Evolutionary conservation across 208 protist genomes (phyloP), one percentile per base, ranked within the genome.

Genomic region (Wallacemonas sp.): DNA sequence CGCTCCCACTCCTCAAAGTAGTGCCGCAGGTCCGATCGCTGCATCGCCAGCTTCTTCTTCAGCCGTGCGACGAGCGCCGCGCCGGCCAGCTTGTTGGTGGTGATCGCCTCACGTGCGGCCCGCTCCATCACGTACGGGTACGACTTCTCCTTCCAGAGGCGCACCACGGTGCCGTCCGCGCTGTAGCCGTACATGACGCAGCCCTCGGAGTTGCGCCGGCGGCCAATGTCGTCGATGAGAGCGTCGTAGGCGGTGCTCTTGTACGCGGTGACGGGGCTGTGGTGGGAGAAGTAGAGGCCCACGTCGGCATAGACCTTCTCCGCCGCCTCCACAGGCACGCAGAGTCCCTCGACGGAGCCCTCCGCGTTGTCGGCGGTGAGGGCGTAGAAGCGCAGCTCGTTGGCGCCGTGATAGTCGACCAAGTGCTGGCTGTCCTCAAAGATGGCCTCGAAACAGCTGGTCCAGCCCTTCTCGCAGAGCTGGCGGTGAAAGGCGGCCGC

Each of bases 151-250:
- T 80, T 81, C 81, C 81, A 87, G 36, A 91, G 11, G 14, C 75
- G 70, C 46, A 80, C 67, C 12, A 91, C 76, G 31, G 14, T 67
- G 7, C 79, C 79, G 11, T 26, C 20, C 2, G 28, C 23, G 42
- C 66, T 72, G 25, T 65, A 49, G 48, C 85, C 85, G 69, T 87
- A 91, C 70, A 87, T 68, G n/a, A 91, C 85, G 31, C 70, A 81
- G 25, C 85, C 82, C 25, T 79, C 77, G 39, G 72, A 75, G 66
- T 86, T 79, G 10, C 57, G 18, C 23, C 77, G 73, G 18, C 63
- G 65, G 36, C 59, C 71, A n/a, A 88, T 76, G 33, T 32, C 45
- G 22, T 76, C 75, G 18, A 83, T 42, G 8, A 82, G 61, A 5
- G 45, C 52, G 29, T 41, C 65, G 61, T 76, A 82, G 22, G 69